Percentiles rank a stretch among this genome's conserved stretches.
Evolutionary conservation across 352 stramenopile species (phyloP).

Genomic region (Pythium guiyangense): DNA sequence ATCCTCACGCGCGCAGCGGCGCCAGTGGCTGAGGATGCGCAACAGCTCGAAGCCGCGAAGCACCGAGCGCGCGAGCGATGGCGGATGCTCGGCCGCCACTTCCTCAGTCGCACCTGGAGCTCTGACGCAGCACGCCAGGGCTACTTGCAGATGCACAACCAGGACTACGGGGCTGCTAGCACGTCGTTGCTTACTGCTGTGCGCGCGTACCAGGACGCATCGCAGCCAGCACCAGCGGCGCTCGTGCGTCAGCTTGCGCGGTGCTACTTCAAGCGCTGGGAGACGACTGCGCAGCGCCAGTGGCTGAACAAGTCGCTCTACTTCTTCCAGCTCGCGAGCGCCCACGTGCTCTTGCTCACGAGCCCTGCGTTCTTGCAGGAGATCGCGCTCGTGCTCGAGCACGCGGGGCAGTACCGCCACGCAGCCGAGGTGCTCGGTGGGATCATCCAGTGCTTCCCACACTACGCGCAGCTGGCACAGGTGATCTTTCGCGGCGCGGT

Average conservation of each 20-base stretch:
- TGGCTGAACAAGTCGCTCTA: conserved; percentile 41
- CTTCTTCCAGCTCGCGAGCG: conserved; percentile 42
- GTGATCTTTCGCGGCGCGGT: conserved; percentile 70
- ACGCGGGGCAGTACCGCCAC: conserved; percentile 29
- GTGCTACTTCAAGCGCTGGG: conserved; percentile 38
- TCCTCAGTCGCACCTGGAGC: conserved; percentile 27
- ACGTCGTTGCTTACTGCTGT: conserved; percentile 24
- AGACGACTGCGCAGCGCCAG: conserved; percentile 18
- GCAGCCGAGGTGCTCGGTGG: conserved; percentile 48
- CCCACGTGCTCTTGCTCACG: conserved; percentile 38
- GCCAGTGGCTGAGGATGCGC: conserved; percentile 8
- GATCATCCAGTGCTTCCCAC: conserved; percentile 59
- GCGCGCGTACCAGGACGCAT: conserved; percentile 18
- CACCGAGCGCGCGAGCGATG: conserved; percentile 34
- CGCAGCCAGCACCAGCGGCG: conserved; percentile 12
- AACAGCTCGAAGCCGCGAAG: conserved; percentile 10
- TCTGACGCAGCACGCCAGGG: conserved; percentile 35
- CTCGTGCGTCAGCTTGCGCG: conserved; percentile 40
- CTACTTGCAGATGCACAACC: conserved; percentile 36
- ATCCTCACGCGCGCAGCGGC: conserved; percentile 20
- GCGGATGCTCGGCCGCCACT: conserved; percentile 37
- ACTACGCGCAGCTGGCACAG: conserved; percentile 34
- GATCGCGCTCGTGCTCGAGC: conserved; percentile 43
- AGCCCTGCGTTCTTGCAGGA: conserved; percentile 61
- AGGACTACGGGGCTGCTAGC: conserved; percentile 31